phyloP scores from a whole-genome alignment of 2,329 filamentous ascomycete species.

The Diaporthe vexans region DNA sequence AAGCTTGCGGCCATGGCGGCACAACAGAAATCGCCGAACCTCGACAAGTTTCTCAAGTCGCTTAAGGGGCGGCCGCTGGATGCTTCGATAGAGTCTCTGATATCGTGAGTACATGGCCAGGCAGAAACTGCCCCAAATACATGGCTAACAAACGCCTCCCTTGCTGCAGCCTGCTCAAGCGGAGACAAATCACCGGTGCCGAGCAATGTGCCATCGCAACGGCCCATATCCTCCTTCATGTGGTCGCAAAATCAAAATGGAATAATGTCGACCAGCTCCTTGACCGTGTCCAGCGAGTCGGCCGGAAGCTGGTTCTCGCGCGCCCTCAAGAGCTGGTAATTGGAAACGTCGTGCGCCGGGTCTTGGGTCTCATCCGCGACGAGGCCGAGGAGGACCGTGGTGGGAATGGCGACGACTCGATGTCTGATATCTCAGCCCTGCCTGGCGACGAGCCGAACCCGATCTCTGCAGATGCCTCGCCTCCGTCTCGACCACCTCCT shows the following conservation, averaged over 20 bases:
- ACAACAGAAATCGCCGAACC: slow-evolving; percentile 69
- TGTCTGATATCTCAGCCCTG: slow-evolving; percentile 58
- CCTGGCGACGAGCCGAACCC: slow-evolving; percentile 39
- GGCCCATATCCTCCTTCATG: slow-evolving; percentile 86
- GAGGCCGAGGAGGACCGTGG: slow-evolving; percentile 87
- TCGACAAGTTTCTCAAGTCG: slow-evolving; percentile 84
- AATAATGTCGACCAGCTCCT: slow-evolving; percentile 84
- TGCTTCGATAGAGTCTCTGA: slow-evolving; percentile 84
- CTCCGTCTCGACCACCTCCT: slow-evolving; percentile 58
- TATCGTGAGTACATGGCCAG: slow-evolving; percentile 72
- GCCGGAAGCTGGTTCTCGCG: slow-evolving; percentile 82
- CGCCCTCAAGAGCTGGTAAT: slow-evolving; percentile 93
- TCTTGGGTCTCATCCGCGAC: slow-evolving; percentile 91
- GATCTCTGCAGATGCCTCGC: slow-evolving; percentile 38
- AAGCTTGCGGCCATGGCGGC: slow-evolving; percentile 65
- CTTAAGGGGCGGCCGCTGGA: slow-evolving; percentile 83
- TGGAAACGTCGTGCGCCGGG: slow-evolving; percentile 92
- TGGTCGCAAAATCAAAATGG: slow-evolving; percentile 86
- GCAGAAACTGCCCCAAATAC: slow-evolving; percentile 26
- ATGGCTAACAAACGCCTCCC: neutral
- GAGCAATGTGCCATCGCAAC: slow-evolving; percentile 93
- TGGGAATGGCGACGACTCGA: slow-evolving; percentile 71
- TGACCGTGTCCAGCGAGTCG: slow-evolving; percentile 83
- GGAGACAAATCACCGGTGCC: slow-evolving; percentile 89
- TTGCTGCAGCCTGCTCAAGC: slow-evolving; percentile 81